A percentile compares a stretch with the other conserved stretches of the same genome.
These are phyloP conservation scores for Fraxinus latifolia DNA, from an alignment of 305 asterid species.

Conservation along the genomic window DNA sequence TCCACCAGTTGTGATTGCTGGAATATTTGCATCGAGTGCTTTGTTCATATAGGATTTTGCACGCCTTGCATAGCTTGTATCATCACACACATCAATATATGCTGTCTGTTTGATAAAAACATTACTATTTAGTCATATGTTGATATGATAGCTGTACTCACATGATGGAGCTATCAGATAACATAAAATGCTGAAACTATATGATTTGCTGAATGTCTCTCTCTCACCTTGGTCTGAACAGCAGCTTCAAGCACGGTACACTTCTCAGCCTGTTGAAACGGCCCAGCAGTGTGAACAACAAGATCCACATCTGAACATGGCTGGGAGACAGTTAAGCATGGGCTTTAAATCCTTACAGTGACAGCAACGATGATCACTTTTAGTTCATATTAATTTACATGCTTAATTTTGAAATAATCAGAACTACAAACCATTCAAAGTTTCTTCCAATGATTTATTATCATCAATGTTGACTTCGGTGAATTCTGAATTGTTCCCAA, in stretches of 20 bases:
- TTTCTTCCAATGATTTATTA: conserved; percentile 45
- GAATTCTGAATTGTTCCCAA: conserved; percentile 58
- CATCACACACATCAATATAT: conserved; percentile 92
- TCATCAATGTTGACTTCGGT: conserved; percentile 61
- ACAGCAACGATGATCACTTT: background rate
- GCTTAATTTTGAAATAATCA: conserved; percentile 6
- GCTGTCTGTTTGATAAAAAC: conserved; percentile 57
- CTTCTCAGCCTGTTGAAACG: conserved; percentile 78
- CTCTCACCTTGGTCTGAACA: conserved; percentile 94
- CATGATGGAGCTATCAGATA: conserved; percentile 13
- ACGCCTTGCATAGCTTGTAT: conserved; percentile 62
- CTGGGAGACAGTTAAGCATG: background rate
- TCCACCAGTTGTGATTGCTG: conserved; percentile 91
- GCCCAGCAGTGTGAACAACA: conserved; percentile 86
- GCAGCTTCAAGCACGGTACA: conserved; percentile 86
- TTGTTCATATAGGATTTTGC: conserved; percentile 73
- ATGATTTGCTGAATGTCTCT: conserved; percentile 52
- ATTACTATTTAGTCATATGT: conserved; percentile 1
- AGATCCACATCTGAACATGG: conserved; percentile 73
- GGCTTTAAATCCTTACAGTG: background rate
- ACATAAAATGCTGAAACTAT: conserved; percentile 11
- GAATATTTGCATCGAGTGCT: conserved; percentile 68
- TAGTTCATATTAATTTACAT: background rate
- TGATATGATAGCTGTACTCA: background rate
- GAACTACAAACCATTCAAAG: conserved; percentile 53